Evolutionary conservation across 2,329 filamentous ascomycete genomes (phyloP), one percentile per base, ranked within the genome.

Genomic region (Pyrenophora teres): DNA sequence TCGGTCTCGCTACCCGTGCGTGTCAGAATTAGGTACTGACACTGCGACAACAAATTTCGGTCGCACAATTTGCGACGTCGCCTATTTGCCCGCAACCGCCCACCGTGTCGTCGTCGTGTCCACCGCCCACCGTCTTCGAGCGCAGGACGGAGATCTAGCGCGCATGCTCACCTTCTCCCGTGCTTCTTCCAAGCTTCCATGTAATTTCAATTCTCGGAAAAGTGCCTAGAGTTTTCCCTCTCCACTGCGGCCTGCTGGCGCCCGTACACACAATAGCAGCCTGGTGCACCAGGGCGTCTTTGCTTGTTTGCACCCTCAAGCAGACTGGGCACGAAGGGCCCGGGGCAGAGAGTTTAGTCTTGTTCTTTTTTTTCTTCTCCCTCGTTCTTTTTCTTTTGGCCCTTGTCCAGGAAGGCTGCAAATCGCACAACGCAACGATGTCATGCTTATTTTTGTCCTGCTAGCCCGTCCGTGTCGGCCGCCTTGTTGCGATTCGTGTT

Each of bases 151-250:
- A 54, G 56, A 68, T 67, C 63, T 65, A 58, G 67, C 62, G 59
- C 56, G 43, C 51, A 44, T 59, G 57, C 57, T 59, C 60, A 41
- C 58, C 68, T 74, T 73, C 71, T 73, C 64, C 70, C 70, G 70
- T 63, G 58, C 68, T 74, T 74, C 70, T 68, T 62, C 61, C 58
- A 67, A 55, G 50, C 68, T 74, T 73, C 71, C 60, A 73, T 68
- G 56, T 49, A 64, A 65, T 65, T 62, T 69, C 57, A 21, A 21
- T 21, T n/a, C 9, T 8, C 10, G 12, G 19, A 56, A 53, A 43
- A 21, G 50, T 60, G 64, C 62, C 59, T 59, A 59, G 56, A 63
- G 57, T 62, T 60, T 54, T 54, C 52, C 43, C 54, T 61, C 57
- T 61, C 63, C 59, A 64, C 59, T 50, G 38, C 54, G 49, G 50